Base-by-base conservation (phyloP, 129 eudicot genomes). In the Artemisia annua region DNA sequence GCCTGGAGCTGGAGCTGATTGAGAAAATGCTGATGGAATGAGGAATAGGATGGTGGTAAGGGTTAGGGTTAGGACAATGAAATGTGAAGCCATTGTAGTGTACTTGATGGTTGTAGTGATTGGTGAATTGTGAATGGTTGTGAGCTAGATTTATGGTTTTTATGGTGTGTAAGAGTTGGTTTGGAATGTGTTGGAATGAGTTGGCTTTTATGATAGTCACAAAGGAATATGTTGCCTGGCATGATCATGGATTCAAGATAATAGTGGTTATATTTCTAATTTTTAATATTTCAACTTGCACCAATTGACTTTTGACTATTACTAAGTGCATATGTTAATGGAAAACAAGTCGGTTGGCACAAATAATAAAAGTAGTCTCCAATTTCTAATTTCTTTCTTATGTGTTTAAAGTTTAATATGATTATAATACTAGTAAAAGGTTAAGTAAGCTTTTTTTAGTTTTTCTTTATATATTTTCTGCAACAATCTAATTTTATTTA, bases 1-100 rank as follows among this genome's bases (percentile, higher is more conserved):
- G 18, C 74, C 77, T 0, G 97, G 91, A 20, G 82, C 88, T 0
- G 95, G 95, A 2, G 97, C 94, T 18, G 87, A 48, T 66, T 82
- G 85, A 49, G 96, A 78, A 0, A 49, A 63, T 49, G 53, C 70
- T 62, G 64, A 69, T 5, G 65, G 74, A 67, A 79, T 63, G 53
- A 84, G 72, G 65, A 73, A 49, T 62, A 75, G 39, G 80, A 77
- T 66, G 65, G 75, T 4, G 46, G 79, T 73, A 7, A 82, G 82
- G 35, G 74, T 17, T 54, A 67, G 68, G 61, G 46, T 39, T 39
- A 78, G 72, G 7, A 73, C 28, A 72, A 79, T 35, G 67, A 73
- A 50, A 65, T 63, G 30, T 2, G 70, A 35, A 49, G 81, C 75
- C 75, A 80, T 74, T 54, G 68, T 70, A 30, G 8, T 28, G 8